These are phyloP conservation scores for Colletotrichum abscissum DNA, from an alignment of 2,329 filamentous ascomycete species.

Conservation along the genomic window DNA sequence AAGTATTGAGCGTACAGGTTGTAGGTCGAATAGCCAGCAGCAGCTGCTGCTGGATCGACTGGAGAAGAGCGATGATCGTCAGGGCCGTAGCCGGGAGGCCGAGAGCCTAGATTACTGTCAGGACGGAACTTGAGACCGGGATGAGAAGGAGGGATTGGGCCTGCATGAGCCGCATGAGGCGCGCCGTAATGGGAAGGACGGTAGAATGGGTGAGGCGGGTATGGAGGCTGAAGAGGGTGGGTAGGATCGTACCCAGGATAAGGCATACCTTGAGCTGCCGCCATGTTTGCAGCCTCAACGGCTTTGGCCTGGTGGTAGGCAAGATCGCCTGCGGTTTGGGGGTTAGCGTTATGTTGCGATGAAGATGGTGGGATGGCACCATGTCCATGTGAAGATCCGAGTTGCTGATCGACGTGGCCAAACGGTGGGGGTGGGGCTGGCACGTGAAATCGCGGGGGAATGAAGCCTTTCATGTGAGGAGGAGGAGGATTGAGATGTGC, in stretches of 20 bases:
- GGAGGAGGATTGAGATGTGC: not conserved
- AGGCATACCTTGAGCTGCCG: slow-evolving; percentile 21
- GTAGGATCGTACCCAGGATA: not conserved
- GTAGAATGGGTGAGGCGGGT: not conserved
- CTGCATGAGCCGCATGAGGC: not conserved
- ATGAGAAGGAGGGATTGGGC: slow-evolving; percentile 5
- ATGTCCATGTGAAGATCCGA: slow-evolving; percentile 7
- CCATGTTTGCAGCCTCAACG: slow-evolving; percentile 18
- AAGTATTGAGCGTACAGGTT: not conserved
- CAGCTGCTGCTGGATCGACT: not conserved
- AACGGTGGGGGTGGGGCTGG: not conserved
- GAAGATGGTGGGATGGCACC: not conserved
- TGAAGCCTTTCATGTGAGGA: not conserved
- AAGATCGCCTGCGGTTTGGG: not conserved
- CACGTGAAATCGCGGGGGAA: not conserved
- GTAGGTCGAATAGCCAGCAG: not conserved
- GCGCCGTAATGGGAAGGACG: not conserved
- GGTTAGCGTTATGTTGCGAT: slow-evolving; percentile 5
- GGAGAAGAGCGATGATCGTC: not conserved
- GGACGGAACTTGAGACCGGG: not conserved
- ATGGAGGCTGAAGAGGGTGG: not conserved
- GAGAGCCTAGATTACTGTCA: slow-evolving; percentile 6
- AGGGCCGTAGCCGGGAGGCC: not conserved
- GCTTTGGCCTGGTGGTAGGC: slow-evolving; percentile 20
- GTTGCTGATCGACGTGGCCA: not conserved